Evolutionary conservation across 179 eudicot species (phyloP).

Genomic region (Beta lomatogona): DNA sequence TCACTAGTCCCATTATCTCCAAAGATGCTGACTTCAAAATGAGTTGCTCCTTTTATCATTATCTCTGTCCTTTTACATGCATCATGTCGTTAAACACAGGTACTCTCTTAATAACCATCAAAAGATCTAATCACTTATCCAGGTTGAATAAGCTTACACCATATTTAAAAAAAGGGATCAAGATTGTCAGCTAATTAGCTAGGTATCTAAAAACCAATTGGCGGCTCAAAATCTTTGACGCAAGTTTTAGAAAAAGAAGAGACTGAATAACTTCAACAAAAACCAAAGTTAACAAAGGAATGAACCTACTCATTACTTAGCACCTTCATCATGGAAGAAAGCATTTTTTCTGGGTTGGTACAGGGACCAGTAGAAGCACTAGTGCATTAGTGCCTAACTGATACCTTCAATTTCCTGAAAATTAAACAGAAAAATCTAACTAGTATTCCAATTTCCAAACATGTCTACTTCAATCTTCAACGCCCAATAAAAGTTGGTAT

Average conservation of each 20-base stretch:
- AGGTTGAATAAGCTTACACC: not conserved
- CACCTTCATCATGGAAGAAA: not conserved
- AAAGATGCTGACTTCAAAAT: not conserved
- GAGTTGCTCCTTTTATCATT: not conserved
- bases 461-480: constrained; percentile 16
- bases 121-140: not conserved
- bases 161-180: not conserved
- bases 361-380: constrained; percentile 22
- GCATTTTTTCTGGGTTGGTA: constrained; percentile 3
- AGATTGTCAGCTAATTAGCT: not conserved
- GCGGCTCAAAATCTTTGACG: constrained; percentile 13
- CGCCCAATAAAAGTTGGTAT: not conserved
- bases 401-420: too few relatives aligned
- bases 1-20: constrained; percentile 8
- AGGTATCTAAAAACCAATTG: not conserved
- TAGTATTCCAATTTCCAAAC: not conserved
- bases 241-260: not conserved
- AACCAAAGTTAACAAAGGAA: not conserved
- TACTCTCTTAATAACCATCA: not conserved
- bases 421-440: too few relatives aligned
- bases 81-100: too few relatives aligned
- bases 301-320: constrained; percentile 1
- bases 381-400: constrained; percentile 34
- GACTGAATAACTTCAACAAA: not conserved
- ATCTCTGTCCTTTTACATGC: not conserved